Conservation (phyloP, 495 filamentous ascomycete genomes). For the Neurospora hispaniola region DNA sequence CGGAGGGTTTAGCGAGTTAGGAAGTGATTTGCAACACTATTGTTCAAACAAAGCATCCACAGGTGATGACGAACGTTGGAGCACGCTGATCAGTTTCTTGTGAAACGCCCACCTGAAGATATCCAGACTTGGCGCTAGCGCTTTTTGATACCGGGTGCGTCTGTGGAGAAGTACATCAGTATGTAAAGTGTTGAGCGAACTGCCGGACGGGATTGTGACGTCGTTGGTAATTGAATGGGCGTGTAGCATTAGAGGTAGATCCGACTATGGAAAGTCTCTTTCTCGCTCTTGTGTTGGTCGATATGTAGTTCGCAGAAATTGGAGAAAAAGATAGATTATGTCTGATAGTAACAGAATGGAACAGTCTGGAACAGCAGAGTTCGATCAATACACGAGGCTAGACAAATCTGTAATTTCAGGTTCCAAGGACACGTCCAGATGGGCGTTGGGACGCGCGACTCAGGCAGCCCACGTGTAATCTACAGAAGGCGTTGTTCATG, state of each 20-base stretch:
- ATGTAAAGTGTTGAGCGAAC: neutral
- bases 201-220: neutral
- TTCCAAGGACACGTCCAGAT: neutral
- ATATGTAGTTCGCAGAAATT: neutral
- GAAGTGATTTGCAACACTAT: neutral
- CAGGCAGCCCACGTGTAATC: neutral
- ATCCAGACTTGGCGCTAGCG: neutral
- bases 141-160: neutral
- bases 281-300: neutral
- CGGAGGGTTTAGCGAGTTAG: neutral
- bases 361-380: neutral
- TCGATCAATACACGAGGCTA: conserved; percentile 3
- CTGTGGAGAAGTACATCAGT: neutral
- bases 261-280: neutral
- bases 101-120: neutral
- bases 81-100: neutral
- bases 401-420: conserved; percentile 11
- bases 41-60: neutral
- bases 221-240: neutral
- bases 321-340: neutral
- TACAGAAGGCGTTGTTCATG: neutral
- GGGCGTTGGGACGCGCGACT: neutral
- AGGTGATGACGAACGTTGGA: neutral
- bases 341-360: neutral
- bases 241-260: neutral